These are phyloP conservation scores for Pseudogymnoascus sp. DNA, from an alignment of 2,329 filamentous ascomycete species.

Conservation along the genomic window DNA sequence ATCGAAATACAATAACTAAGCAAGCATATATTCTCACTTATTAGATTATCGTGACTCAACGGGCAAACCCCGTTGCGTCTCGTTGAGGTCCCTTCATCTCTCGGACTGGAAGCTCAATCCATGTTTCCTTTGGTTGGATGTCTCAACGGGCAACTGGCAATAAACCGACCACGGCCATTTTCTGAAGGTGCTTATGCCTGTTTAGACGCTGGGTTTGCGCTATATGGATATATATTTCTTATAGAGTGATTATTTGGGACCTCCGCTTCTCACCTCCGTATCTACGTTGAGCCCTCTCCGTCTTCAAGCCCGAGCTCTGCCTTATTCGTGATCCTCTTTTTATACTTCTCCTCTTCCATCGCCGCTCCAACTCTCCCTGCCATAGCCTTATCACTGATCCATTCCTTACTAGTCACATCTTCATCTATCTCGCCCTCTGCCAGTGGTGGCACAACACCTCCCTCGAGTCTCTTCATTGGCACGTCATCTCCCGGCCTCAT, in stretches of 20 bases:
- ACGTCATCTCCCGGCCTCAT: conserved; percentile 43
- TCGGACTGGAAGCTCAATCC: neutral
- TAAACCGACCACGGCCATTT: neutral
- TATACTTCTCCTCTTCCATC: conserved; percentile 1
- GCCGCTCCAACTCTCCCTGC: neutral
- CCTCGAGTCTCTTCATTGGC: conserved; percentile 18
- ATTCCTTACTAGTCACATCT: conserved; percentile 21
- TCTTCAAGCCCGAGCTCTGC: neutral
- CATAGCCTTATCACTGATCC: conserved; percentile 17
- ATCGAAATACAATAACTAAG: neutral
- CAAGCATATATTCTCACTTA: neutral
- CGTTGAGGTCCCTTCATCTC: neutral
- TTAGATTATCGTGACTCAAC: neutral
- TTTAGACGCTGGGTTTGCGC: neutral
- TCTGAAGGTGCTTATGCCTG: neutral
- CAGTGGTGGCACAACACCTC: conserved; percentile 20
- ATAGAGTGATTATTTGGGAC: neutral
- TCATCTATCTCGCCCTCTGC: conserved; percentile 18
- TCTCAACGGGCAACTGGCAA: neutral
- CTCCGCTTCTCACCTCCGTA: neutral
- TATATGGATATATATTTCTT: neutral
- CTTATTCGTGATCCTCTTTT: conserved; percentile 5
- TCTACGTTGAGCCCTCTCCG: neutral
- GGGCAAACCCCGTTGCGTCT: neutral
- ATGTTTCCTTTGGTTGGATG: neutral